Conservation (phyloP, 208 protist genomes). For the Acanthamoeba pearcei region DNA sequence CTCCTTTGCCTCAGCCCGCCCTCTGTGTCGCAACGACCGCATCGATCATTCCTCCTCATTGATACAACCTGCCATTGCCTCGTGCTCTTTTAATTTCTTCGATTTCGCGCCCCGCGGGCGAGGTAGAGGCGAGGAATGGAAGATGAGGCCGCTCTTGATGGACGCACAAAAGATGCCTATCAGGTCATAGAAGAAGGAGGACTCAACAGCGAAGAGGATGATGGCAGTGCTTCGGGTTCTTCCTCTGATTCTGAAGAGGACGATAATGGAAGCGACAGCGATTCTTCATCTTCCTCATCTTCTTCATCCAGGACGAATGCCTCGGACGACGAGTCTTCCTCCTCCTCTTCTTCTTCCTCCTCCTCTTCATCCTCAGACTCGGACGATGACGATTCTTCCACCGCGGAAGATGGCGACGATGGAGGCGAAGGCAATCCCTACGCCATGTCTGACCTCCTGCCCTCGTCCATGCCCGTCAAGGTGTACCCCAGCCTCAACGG, state of each 20-base stretch:
- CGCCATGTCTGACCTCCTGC: slow-evolving; percentile 48
- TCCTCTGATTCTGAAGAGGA: background rate
- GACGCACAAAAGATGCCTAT: background rate
- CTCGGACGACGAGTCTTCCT: background rate
- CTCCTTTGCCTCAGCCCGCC: background rate
- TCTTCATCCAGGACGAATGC: background rate
- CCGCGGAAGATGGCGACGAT: background rate
- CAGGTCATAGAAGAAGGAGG: background rate
- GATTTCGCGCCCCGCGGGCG: background rate
- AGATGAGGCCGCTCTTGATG: background rate
- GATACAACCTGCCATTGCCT: background rate
- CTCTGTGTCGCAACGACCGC: background rate
- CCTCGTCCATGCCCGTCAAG: slow-evolving; percentile 7
- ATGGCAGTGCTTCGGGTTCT: background rate
- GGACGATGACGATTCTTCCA: background rate
- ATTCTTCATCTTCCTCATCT: slow-evolving; percentile 15
- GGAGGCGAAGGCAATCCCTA: slow-evolving; percentile 10
- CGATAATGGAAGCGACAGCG: background rate
- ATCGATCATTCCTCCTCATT: too few relatives aligned
- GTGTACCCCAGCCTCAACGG: background rate
- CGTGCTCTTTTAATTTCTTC: too few relatives aligned
- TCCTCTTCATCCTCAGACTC: background rate
- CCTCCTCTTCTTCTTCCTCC: background rate
- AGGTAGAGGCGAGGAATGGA: background rate
- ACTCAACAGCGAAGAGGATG: background rate